phyloP scores from a whole-genome alignment of 2,329 filamentous ascomycete species.

The Talaromyces sp. region DNA sequence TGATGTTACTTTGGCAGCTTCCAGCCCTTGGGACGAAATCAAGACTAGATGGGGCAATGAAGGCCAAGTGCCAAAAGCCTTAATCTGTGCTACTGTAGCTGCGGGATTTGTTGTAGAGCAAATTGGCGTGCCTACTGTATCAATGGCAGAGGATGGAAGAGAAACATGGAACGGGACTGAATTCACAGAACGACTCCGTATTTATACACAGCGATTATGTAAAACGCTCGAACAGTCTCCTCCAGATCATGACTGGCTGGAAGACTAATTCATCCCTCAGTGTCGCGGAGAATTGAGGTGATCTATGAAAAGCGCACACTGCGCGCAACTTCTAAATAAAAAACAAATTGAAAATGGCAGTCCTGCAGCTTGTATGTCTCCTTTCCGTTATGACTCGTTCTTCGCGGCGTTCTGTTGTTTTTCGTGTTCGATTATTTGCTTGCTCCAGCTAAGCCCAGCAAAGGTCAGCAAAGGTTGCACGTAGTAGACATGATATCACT shows the following conservation, averaged over 20 bases:
- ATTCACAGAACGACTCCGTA: constrained; percentile 40
- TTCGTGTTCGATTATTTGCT: constrained; percentile 66
- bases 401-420: constrained; percentile 39
- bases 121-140: constrained; percentile 65
- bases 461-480: constrained; percentile 10
- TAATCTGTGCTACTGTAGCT: constrained; percentile 71
- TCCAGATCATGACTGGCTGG: constrained; percentile 26
- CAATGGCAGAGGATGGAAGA: constrained; percentile 23
- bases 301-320: constrained; percentile 35
- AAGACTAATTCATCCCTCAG: constrained; percentile 25
- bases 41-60: constrained; percentile 44
- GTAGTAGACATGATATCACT: constrained; percentile 5
- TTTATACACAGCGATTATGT: constrained; percentile 40
- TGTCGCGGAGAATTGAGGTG: constrained; percentile 28
- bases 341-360: constrained; percentile 15
- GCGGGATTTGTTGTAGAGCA: constrained; percentile 95
- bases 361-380: constrained; percentile 13
- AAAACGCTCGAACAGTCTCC: constrained; percentile 34
- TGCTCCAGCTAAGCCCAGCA: constrained; percentile 57
- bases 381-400: constrained; percentile 30
- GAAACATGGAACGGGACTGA: constrained; percentile 42
- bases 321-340: constrained; percentile 18
- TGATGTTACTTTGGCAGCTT: constrained; percentile 39
- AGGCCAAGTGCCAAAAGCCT: constrained; percentile 56
- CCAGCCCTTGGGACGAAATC: constrained; percentile 47